Base-by-base conservation (phyloP, 148 eudicot genomes). In the Amaranthus hypochondriacus region DNA sequence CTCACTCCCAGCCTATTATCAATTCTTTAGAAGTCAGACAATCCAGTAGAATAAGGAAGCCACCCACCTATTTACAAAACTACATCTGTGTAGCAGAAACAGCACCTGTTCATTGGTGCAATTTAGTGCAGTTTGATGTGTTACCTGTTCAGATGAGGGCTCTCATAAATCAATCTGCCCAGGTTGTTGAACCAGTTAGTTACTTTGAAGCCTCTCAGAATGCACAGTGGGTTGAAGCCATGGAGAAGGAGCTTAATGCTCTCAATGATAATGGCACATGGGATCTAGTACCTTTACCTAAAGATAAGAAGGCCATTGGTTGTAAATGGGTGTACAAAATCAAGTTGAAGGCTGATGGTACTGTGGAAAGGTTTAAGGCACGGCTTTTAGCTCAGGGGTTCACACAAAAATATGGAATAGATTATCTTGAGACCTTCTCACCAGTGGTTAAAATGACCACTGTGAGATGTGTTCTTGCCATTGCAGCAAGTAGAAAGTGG, bases 401-500 rank as follows among this genome's bases (percentile, higher is more conserved):
- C 39, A 28, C 39, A 28, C 39, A 28, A 2, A 28, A 28, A 28
- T 28, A 28, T 2, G 62, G 62, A 7, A n/a, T 12, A 58, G 62
- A 58, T 58, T 58, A 58, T 12, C 21, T 7, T 5, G 15, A 58
- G 5, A 58, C 62, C 0, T 58, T 58, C 21, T 5, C 12, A 7
- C 62, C 62, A 12, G 62, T 58, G n/a, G 62, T 58, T 58, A 58
- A 58, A 58, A 58, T 58, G 62, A 12, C 70, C 28, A 66, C 51
- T 13, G 47, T 49, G 10, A 43, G 53, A 9, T 5, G n/a, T 44
- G 3, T 43, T 6, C 28, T 47, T 4, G 18, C 18, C 5, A 13
- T 44, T 18, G 51, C 18, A 43, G 51, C 44, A 9, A 5, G 11
- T 42, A 39, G 13, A 46, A 13, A 9, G 4, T 49, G 51, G 51